Base-by-base conservation (phyloP, 805 yeast genomes). In the Candida easanensis region DNA sequence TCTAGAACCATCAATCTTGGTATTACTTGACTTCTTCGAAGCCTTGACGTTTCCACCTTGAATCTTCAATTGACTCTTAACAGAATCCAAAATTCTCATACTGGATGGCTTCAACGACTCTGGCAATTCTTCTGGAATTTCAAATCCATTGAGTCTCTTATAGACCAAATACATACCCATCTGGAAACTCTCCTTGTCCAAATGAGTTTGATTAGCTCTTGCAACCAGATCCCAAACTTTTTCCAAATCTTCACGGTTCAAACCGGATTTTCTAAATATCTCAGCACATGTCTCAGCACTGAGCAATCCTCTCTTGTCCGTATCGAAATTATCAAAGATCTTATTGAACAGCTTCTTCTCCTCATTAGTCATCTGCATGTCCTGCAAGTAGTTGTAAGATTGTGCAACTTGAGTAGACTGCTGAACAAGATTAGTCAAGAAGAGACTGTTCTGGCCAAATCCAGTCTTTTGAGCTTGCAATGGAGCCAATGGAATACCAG, bases 151-250 rank as follows among this genome's bases (percentile, higher is more conserved):
- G 58, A 91, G 71, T 48, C 91, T 76, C 60, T 97, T 79, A 66
- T 93, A 91, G 35, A 91, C 90, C 45, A 91, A 70, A 71, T 93
- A 97, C 98, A 91, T 93, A 20, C 98, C 97, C 39, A 91, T 91
- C 0, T 96, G 87, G 69, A 91, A 93, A 63, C 90, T 97, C 62
- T 91, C 97, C 56, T 81, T 82, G 62, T 88, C 89, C 51, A 91
- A 77, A 61, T 80, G 83, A 2, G 98, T 97, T 44, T 84, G 76
- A 62, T 91, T 88, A 41, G 84, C 82, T 15, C 84, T 77, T 61
- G 93, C 97, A 38, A 90, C 79, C 50, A 91, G 72, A 40, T 80
- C 87, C 99, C 99, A 93, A 49, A 93, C 87, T 28, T 79, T 72
- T 63, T 90, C 98, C 47, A 91, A 72, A 56, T 93, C 97, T n/a